phyloP scores from a whole-genome alignment of 176 grass and related monocot genomes.

The Carex pumila region DNA sequence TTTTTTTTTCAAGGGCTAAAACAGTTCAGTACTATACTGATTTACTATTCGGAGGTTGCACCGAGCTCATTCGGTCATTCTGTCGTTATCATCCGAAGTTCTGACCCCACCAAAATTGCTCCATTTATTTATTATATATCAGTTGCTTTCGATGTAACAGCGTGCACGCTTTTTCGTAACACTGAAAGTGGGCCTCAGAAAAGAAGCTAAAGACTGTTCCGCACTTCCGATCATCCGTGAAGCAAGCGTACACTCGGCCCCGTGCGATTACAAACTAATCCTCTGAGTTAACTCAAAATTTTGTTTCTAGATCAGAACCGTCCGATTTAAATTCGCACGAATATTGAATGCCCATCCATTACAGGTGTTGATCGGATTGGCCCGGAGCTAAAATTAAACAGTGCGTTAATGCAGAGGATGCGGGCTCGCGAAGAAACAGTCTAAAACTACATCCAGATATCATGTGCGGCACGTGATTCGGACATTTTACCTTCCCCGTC shows the following conservation, averaged over 20 bases:
- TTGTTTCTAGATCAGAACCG: too few relatives aligned
- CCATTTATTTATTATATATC: too few relatives aligned
- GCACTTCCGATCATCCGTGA: not conserved
- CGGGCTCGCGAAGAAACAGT: not conserved
- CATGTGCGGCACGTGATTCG: slow-evolving; percentile 4
- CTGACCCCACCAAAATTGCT: not conserved
- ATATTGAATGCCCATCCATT: too few relatives aligned
- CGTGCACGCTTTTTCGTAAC: not conserved
- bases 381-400: too few relatives aligned
- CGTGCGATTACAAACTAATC: too few relatives aligned
- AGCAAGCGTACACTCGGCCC: not conserved
- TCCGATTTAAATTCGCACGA: too few relatives aligned
- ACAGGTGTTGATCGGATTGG: too few relatives aligned
- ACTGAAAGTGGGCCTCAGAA: not conserved
- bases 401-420: too few relatives aligned
- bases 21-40: not conserved
- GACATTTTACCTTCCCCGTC: not conserved
- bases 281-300: too few relatives aligned
- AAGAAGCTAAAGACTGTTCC: not conserved
- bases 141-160: not conserved
- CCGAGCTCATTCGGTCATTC: not conserved
- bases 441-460: not conserved
- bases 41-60: not conserved
- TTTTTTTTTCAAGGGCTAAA: too few relatives aligned
- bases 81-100: not conserved